phyloP scores from a whole-genome alignment of 495 filamentous ascomycete species.

The Trichoderma erinaceum region DNA sequence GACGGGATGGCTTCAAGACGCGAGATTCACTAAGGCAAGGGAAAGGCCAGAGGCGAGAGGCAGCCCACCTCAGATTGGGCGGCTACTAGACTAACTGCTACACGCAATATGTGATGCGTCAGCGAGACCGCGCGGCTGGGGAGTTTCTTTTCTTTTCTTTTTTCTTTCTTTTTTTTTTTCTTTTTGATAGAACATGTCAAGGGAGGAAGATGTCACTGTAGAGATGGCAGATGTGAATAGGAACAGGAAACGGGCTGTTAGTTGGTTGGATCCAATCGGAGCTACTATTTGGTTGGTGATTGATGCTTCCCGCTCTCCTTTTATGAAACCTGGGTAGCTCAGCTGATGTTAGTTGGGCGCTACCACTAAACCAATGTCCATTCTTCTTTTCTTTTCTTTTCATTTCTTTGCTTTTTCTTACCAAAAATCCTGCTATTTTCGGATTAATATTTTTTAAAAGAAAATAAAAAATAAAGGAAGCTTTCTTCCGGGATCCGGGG shows the following conservation, averaged over 20 bases:
- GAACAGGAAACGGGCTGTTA: background rate
- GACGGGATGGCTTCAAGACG: background rate
- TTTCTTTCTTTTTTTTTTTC: background rate
- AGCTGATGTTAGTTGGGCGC: too few species aligned
- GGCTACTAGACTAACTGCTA: background rate
- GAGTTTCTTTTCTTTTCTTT: background rate
- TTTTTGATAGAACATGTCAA: background rate
- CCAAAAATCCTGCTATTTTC: too few species aligned
- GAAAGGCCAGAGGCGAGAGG: background rate
- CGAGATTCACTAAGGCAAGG: background rate
- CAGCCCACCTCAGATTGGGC: background rate
- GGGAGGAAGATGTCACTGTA: background rate
- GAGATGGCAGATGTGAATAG: background rate
- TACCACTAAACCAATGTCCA: too few species aligned
- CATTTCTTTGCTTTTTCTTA: too few species aligned
- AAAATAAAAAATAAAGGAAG: too few species aligned
- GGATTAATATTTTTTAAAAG: too few species aligned
- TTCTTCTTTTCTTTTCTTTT: too few species aligned
- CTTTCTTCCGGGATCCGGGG: too few species aligned
- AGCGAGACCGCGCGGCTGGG: slow-evolving; percentile 5
- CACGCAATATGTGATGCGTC: background rate
- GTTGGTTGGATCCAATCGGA: too few species aligned
- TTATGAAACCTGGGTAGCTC: too few species aligned
- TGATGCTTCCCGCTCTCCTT: too few species aligned
- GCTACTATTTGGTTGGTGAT: too few species aligned